Conservation (phyloP, 169 alveolate species). For the Plasmodium knowlesi region DNA sequence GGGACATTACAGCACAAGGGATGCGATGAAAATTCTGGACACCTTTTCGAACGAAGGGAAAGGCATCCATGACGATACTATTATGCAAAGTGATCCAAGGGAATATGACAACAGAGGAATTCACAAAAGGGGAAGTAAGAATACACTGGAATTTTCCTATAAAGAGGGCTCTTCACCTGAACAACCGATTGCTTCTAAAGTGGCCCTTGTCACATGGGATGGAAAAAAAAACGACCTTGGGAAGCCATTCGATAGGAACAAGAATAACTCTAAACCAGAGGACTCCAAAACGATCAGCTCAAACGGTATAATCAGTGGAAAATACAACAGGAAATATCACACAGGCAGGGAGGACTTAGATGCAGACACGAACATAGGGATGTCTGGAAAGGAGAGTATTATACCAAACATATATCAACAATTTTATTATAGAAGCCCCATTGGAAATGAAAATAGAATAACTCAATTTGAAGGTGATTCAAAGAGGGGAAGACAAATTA, state of each 20-base stretch:
- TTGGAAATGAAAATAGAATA: background rate
- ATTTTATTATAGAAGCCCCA: background rate
- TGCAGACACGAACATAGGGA: background rate
- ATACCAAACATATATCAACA: background rate
- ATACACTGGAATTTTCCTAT: background rate
- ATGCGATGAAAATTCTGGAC: background rate
- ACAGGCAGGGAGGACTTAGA: constrained; percentile 7
- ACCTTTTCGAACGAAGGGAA: background rate
- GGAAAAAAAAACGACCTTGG: background rate
- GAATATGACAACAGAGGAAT: background rate
- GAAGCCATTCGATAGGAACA: background rate
- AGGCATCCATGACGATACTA: background rate
- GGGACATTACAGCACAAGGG: background rate
- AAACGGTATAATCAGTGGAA: background rate
- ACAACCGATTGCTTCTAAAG: background rate
- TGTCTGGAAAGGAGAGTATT: background rate
- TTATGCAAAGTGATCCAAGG: background rate
- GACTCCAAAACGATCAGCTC: background rate
- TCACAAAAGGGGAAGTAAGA: background rate
- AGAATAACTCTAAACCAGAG: background rate
- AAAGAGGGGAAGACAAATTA: background rate
- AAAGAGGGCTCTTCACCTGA: background rate
- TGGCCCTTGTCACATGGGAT: background rate
- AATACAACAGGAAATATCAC: constrained; percentile 3
- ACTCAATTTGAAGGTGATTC: background rate